These are phyloP conservation scores for Salicornia ramosissima DNA, from an alignment of 148 eudicot species.

Conservation along the genomic window DNA sequence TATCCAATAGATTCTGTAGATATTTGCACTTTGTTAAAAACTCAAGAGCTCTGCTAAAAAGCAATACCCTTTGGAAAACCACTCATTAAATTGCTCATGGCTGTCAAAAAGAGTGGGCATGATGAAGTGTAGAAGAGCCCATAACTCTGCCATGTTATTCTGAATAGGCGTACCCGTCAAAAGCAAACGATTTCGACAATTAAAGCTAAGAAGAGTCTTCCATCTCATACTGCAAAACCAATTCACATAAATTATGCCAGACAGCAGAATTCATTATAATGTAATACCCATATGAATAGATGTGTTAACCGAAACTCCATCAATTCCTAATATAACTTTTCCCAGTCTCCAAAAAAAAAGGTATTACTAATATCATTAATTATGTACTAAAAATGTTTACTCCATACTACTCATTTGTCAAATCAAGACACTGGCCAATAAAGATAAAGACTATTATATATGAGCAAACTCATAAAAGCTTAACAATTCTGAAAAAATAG, in stretches of 20 bases:
- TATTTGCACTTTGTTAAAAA: neutral
- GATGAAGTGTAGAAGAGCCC: slow-evolving; percentile 95
- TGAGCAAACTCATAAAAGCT: too few relatives aligned
- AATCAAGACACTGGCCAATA: too few relatives aligned
- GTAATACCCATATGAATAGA: neutral
- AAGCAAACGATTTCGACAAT: slow-evolving; percentile 96
- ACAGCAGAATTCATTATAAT: neutral
- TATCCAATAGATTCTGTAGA: neutral
- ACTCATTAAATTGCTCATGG: slow-evolving; percentile 96
- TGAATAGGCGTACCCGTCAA: slow-evolving; percentile 96
- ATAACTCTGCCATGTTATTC: slow-evolving; percentile 98
- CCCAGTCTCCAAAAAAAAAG: too few relatives aligned
- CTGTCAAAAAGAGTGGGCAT: slow-evolving; percentile 99
- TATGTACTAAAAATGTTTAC: too few relatives aligned
- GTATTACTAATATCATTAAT: too few relatives aligned
- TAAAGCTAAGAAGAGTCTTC: slow-evolving; percentile 95
- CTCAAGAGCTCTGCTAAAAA: slow-evolving; percentile 16
- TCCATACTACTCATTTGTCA: too few relatives aligned
- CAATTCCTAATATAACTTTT: too few relatives aligned
- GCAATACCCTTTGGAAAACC: slow-evolving; percentile 97
- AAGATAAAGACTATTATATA: too few relatives aligned
- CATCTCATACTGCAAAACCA: slow-evolving; percentile 78
- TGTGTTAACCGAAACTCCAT: neutral
- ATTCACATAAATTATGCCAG: slow-evolving; percentile 11
- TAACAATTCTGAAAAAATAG: too few relatives aligned